Base-by-base conservation (phyloP, 2,329 filamentous ascomycete species). In the Colletotrichum filicis region DNA sequence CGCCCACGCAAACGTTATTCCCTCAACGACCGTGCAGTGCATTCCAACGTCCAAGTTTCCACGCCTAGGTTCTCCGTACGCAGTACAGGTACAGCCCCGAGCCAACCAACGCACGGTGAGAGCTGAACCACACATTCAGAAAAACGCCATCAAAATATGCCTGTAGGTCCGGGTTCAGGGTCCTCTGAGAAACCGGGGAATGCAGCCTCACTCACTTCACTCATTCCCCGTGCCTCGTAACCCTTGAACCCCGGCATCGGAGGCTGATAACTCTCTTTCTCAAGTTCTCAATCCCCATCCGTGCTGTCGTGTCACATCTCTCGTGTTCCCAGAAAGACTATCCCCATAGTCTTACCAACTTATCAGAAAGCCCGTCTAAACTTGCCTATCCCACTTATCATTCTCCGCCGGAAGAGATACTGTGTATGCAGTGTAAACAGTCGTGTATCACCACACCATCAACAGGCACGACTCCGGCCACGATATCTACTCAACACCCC, bases 241-340 rank as follows among this genome's bases (percentile, higher is more conserved):
- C 9, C 52, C 6, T 24, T 26, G 28, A 37, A 19, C 11, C 64
- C 64, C 55, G 37, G 53, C 35, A 66, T 52, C 64, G 24, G 55
- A 52, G 56, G 16, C 30, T 32, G 19, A 14, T 58, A 35, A n/a
- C 55, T 49, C 52, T n/a, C 5, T 59, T 60, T 32, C n/a, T 5
- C 22, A 3, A 12, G 32, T 35, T 12, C 32, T 12, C 32, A 35
- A 12, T 46, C 58, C 65, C 66, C 66, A 60, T 72, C 69, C 59
- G 66, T 72, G 66, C 66, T 60, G 59, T 22, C 37, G 69, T 64
- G 69, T 64, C 69, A 59, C 22, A 46, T 37, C 58, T 58, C 16
- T 53, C 30, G 37, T 49, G 30, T 22, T 24, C 35, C n/a, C 14
- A 9, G 52, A n/a, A 22, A 16, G 14, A 42, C 37, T 24, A 30